phyloP scores from a whole-genome alignment of 2,329 filamentous ascomycete species.

The Lasiodiplodia sp. region DNA sequence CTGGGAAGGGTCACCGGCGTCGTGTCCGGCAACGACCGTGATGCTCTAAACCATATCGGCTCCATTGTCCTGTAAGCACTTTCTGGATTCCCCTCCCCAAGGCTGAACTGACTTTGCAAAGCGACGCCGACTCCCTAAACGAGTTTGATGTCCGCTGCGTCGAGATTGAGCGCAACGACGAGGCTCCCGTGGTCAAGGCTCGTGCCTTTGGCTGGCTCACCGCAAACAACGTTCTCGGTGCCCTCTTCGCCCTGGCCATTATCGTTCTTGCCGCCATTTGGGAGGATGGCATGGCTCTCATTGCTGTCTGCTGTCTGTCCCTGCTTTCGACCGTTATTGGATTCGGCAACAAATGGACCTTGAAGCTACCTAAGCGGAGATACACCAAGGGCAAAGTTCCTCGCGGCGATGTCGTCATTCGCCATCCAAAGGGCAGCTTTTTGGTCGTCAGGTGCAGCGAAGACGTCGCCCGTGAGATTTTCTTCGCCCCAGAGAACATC shows the following conservation, averaged over 20 bases:
- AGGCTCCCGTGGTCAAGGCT: conserved; percentile 48
- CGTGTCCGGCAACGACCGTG: conserved; percentile 55
- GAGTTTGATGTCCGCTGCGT: conserved; percentile 52
- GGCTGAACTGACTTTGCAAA: conserved; percentile 31
- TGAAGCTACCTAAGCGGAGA: conserved; percentile 51
- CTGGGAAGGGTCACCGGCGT: conserved; percentile 54
- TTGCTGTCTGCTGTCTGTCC: conserved; percentile 57
- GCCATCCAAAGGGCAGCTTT: conserved; percentile 60
- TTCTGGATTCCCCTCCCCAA: not conserved
- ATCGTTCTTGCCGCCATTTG: conserved; percentile 54
- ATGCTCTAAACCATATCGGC: conserved; percentile 58
- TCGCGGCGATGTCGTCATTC: conserved; percentile 56
- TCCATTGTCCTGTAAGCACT: conserved; percentile 53
- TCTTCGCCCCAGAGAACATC: conserved; percentile 60
- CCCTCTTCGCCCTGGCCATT: conserved; percentile 51
- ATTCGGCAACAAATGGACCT: conserved; percentile 58
- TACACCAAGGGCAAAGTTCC: conserved; percentile 43
- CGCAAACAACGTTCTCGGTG: conserved; percentile 55
- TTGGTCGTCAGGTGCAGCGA: conserved; percentile 59
- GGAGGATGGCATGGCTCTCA: conserved; percentile 59
- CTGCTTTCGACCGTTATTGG: conserved; percentile 59
- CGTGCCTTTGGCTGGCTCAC: conserved; percentile 56
- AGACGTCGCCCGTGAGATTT: conserved; percentile 58
- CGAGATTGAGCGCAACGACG: conserved; percentile 43
- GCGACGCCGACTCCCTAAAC: conserved; percentile 46